Conservation (phyloP, 2,329 filamentous ascomycete genomes). For the Malbranchea cinnamomea region DNA sequence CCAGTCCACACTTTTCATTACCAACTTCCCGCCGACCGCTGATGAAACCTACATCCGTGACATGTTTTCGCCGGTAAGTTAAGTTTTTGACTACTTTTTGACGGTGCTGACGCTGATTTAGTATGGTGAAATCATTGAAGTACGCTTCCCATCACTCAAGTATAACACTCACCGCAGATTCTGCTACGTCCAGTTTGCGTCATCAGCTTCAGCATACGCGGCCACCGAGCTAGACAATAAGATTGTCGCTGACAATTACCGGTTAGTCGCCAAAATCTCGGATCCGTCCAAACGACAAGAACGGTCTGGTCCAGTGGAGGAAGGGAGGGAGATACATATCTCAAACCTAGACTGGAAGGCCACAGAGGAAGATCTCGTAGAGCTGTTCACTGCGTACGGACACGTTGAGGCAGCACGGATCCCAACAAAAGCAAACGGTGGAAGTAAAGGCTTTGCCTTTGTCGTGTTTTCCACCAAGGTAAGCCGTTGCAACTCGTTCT, state of each 20-base stretch:
- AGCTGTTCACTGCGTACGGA: slow-evolving; percentile 62
- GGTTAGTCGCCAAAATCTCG: slow-evolving; percentile 66
- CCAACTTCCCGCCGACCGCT: slow-evolving; percentile 61
- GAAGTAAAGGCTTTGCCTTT: slow-evolving; percentile 65
- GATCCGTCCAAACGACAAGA: slow-evolving; percentile 65
- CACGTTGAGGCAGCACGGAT: slow-evolving; percentile 58
- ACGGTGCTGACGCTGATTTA: slow-evolving; percentile 14
- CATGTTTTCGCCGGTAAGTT: slow-evolving; percentile 38
- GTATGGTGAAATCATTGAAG: slow-evolving; percentile 68
- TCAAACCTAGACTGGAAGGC: slow-evolving; percentile 49
- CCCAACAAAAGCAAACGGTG: slow-evolving; percentile 50
- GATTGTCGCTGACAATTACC: slow-evolving; percentile 51
- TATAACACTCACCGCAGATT: slow-evolving; percentile 80
- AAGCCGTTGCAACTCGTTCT: slow-evolving; percentile 7
- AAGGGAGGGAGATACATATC: slow-evolving; percentile 74
- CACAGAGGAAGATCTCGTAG: slow-evolving; percentile 53
- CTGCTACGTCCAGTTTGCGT: slow-evolving; percentile 85
- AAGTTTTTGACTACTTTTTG: neutral
- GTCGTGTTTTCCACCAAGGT: slow-evolving; percentile 57
- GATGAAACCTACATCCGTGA: slow-evolving; percentile 38
- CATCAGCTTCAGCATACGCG: slow-evolving; percentile 49
- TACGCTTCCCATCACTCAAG: slow-evolving; percentile 84
- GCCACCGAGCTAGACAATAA: slow-evolving; percentile 61
- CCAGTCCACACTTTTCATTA: slow-evolving; percentile 70
- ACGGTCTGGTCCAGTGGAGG: slow-evolving; percentile 65